Percentiles rank a stretch among this genome's conserved stretches.
These are phyloP conservation scores for Pichia pseudocactophila DNA, from an alignment of 805 yeast species.

Conservation along the genomic window DNA sequence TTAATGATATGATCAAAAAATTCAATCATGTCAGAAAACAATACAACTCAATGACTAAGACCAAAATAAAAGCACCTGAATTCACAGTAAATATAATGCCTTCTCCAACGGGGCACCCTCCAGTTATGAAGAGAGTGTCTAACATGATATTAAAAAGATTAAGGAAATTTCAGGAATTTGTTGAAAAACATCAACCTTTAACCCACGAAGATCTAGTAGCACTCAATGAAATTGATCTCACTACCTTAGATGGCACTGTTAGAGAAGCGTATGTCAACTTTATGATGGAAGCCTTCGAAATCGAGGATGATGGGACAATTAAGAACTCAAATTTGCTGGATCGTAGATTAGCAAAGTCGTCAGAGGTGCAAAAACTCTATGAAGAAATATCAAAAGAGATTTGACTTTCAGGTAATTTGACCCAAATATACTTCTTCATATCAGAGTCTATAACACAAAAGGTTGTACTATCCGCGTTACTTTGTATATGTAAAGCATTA, in stretches of 20 bases:
- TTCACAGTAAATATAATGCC: constrained; percentile 12
- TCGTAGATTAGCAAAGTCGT: constrained; percentile 9
- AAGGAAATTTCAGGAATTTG: constrained; percentile 10
- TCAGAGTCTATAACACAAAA: constrained; percentile 35
- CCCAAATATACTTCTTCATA: constrained; percentile 29
- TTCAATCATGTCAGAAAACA: constrained; percentile 9
- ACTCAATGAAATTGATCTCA: constrained; percentile 10
- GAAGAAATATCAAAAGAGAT: neutral
- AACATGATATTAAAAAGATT: constrained; percentile 15
- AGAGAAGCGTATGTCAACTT: constrained; percentile 15
- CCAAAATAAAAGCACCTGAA: constrained; percentile 12
- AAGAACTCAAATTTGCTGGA: constrained; percentile 4
- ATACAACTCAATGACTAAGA: constrained; percentile 9
- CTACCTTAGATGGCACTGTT: constrained; percentile 1
- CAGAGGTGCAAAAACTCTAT: constrained; percentile 2
- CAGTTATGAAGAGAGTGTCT: constrained; percentile 11
- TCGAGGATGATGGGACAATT: constrained; percentile 15
- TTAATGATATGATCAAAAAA: neutral
- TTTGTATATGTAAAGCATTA: constrained; percentile 27
- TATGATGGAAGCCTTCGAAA: constrained; percentile 7
- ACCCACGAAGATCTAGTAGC: constrained; percentile 12
- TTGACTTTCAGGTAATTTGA: neutral
- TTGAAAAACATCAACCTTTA: constrained; percentile 14
- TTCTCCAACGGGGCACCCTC: constrained; percentile 19
- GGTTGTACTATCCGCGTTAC: constrained; percentile 24